Percentiles rank a stretch among this genome's conserved stretches.
phyloP scores from a whole-genome alignment of 2,329 filamentous ascomycete species.

The Trichophyton rubrum region DNA sequence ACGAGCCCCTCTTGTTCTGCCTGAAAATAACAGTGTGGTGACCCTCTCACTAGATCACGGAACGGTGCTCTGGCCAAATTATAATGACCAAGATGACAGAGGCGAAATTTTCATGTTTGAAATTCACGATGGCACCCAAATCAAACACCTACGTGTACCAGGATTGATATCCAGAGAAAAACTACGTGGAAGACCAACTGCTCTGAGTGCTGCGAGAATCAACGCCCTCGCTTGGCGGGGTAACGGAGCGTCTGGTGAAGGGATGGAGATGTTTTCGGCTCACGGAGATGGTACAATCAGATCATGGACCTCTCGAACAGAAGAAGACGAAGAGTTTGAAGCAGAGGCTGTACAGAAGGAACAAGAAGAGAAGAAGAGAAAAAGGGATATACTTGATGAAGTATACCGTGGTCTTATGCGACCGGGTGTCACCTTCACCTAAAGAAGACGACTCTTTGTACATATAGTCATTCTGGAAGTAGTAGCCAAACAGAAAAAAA shows the following conservation, averaged over 20 bases:
- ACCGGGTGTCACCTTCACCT: conserved; percentile 53
- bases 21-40: conserved; percentile 42
- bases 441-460: background rate
- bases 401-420: conserved; percentile 67
- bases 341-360: conserved; percentile 38
- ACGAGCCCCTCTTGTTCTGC: conserved; percentile 50
- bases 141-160: conserved; percentile 58
- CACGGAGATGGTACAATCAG: conserved; percentile 76
- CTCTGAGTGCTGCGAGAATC: conserved; percentile 49
- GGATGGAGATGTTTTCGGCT: conserved; percentile 63
- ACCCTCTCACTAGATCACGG: conserved; percentile 41
- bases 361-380: conserved; percentile 45
- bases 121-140: conserved; percentile 59
- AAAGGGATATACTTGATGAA: conserved; percentile 66
- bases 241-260: conserved; percentile 42
- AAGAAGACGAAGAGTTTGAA: conserved; percentile 39
- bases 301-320: conserved; percentile 56
- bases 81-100: conserved; percentile 50
- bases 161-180: conserved; percentile 34
- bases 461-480: background rate
- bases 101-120: conserved; percentile 66
- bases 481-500: conserved; percentile 5
- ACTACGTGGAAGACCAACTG: conserved; percentile 30
- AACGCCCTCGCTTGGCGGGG: conserved; percentile 68
- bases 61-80: conserved; percentile 69